Percentiles rank a stretch among this genome's conserved stretches.
These are phyloP conservation scores for Annulohypoxylon bovei DNA, from an alignment of 495 filamentous ascomycete genomes.

Conservation along the genomic window DNA sequence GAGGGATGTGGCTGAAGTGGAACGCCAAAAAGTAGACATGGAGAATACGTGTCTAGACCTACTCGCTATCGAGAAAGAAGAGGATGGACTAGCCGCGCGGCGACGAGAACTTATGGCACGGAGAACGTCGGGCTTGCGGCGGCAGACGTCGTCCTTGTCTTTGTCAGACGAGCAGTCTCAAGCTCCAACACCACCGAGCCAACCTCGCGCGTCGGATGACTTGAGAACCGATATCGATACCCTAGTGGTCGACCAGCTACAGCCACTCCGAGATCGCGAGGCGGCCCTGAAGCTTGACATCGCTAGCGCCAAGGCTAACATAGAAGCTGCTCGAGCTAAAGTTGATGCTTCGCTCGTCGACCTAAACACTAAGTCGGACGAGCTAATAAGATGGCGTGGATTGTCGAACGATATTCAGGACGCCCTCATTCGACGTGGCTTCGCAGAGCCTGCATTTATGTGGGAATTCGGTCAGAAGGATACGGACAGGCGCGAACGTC, in stretches of 20 bases:
- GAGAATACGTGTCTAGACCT: not conserved
- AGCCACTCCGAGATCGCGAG: not conserved
- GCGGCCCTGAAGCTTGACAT: not conserved
- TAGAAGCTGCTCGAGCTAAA: not conserved
- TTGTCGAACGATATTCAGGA: not conserved
- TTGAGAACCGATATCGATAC: not conserved
- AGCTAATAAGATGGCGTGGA: not conserved
- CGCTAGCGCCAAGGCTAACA: not conserved
- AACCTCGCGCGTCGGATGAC: not conserved
- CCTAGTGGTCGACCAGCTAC: not conserved
- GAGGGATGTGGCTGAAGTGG: not conserved
- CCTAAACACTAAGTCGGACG: not conserved
- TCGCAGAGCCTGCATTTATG: not conserved
- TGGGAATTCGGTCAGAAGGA: conserved; percentile 2
- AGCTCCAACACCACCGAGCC: not conserved
- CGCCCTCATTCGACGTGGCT: not conserved
- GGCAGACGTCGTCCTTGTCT: not conserved
- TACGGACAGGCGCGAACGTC: not conserved
- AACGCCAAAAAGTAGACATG: not conserved
- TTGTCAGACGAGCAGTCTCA: not conserved
- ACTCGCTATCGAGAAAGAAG: not conserved
- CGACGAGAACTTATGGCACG: not conserved
- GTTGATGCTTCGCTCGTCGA: not conserved
- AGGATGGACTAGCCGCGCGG: not conserved
- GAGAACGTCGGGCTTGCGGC: not conserved